Conservation (phyloP, 1,284 basidiomycete genomes). For the Cutaneotrichosporon mucoides region DNA sequence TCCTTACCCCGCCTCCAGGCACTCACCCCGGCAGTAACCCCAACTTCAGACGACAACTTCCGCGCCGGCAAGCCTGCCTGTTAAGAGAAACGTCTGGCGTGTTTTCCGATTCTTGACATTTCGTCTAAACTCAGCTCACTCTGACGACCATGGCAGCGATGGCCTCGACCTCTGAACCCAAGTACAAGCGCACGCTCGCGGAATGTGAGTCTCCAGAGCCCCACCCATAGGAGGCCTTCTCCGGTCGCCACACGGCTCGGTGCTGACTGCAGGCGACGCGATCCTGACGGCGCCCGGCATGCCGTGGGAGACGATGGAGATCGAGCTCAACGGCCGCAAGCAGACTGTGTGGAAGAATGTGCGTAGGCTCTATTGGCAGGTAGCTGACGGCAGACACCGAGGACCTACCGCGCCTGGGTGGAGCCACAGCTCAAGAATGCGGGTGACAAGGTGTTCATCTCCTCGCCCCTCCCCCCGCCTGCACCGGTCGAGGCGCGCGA, state of each 20-base stretch:
- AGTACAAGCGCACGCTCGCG: conserved; percentile 1
- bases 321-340: conserved; percentile 22
- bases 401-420: neutral
- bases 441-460: neutral
- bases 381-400: neutral
- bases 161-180: neutral
- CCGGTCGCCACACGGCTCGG: neutral
- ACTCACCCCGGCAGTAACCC: too few species aligned
- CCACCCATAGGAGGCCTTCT: too few species aligned
- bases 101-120: neutral
- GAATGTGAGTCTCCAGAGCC: neutral
- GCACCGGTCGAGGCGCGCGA: neutral
- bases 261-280: conserved; percentile 27
- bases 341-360: conserved; percentile 40
- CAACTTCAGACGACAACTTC: too few species aligned
- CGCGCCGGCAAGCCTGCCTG: too few species aligned
- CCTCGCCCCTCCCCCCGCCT: neutral
- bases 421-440: neutral
- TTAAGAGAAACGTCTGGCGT: neutral
- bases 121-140: neutral
- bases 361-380: conserved; percentile 2
- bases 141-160: neutral
- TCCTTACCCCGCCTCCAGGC: too few species aligned
- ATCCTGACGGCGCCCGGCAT: conserved; percentile 33
- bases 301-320: conserved; percentile 35